Evolutionary conservation across 768 basidiomycete genomes (phyloP).

Genomic region (Psilocybe sp.): DNA sequence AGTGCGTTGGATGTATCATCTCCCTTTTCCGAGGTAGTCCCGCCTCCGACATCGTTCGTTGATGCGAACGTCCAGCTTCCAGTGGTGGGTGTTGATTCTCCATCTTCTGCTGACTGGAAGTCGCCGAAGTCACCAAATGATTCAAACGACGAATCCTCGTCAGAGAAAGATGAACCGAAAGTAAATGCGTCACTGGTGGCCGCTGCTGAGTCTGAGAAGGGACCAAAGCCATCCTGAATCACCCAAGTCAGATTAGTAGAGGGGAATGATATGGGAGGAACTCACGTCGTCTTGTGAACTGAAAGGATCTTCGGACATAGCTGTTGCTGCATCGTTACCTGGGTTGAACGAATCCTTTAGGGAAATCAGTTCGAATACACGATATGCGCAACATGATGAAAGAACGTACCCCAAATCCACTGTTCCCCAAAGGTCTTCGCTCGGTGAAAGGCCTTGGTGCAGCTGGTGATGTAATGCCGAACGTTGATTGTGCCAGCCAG

Average conservation of each 20-base stretch:
- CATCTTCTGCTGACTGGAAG: slow-evolving; percentile 55
- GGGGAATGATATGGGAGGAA: slow-evolving; percentile 4
- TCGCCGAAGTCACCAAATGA: slow-evolving; percentile 82
- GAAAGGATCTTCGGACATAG: slow-evolving; percentile 49
- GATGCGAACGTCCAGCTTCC: slow-evolving; percentile 69
- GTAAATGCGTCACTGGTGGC: slow-evolving; percentile 50
- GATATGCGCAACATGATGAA: neutral
- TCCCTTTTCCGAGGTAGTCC: neutral
- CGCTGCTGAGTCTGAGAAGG: slow-evolving; percentile 69
- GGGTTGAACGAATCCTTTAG: slow-evolving; percentile 54
- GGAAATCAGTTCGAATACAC: neutral
- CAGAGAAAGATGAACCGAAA: slow-evolving; percentile 55
- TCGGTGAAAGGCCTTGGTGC: slow-evolving; percentile 44
- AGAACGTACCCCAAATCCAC: slow-evolving; percentile 53
- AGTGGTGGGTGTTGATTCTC: slow-evolving; percentile 35
- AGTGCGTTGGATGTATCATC: neutral
- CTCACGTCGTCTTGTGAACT: slow-evolving; percentile 52
- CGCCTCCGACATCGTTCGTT: slow-evolving; percentile 7
- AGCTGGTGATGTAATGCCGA: slow-evolving; percentile 51
- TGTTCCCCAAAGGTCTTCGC: slow-evolving; percentile 39
- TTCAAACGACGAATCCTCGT: slow-evolving; percentile 71
- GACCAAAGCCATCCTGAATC: slow-evolving; percentile 66
- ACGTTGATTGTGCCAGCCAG: slow-evolving; percentile 79
- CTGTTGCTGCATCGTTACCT: slow-evolving; percentile 25
- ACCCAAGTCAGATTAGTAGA: neutral